phyloP scores from a whole-genome alignment of 2,329 filamentous ascomycete genomes.

The Cryphonectria radicalis region DNA sequence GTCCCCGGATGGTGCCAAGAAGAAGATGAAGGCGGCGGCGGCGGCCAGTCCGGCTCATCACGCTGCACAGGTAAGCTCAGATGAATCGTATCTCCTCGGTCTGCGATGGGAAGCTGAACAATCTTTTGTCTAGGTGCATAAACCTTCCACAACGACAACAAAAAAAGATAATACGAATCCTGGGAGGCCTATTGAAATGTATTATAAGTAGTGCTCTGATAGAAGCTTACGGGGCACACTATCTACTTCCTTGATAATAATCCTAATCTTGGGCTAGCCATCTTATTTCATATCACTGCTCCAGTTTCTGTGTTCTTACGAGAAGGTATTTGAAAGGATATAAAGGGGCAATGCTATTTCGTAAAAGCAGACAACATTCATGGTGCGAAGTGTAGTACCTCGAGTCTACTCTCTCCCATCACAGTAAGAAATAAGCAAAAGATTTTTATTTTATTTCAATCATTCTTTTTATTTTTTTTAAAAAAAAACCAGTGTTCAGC shows the following conservation, averaged over 20 bases:
- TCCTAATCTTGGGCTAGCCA: not conserved
- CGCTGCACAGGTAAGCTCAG: constrained; percentile 10
- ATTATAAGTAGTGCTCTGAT: constrained; percentile 1
- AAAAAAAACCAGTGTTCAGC: no score
- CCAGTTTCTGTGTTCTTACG: no score
- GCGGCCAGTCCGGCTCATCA: not conserved
- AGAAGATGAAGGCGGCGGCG: not conserved
- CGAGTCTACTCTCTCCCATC: no score
- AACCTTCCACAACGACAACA: not conserved
- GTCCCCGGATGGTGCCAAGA: constrained; percentile 5
- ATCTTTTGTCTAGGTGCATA: constrained; percentile 2
- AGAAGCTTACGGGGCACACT: not conserved
- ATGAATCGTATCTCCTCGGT: not conserved
- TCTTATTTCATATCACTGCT: not conserved
- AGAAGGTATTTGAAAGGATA: no score
- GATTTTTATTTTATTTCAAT: no score
- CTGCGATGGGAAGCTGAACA: constrained; percentile 16
- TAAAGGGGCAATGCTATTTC: no score
- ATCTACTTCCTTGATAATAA: not conserved
- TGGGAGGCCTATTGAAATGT: constrained; percentile 13
- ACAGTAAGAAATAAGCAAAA: no score
- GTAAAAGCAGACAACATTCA: no score
- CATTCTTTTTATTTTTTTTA: no score
- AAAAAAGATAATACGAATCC: not conserved
- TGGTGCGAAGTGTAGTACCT: no score